phyloP scores from a whole-genome alignment of 352 stramenopile species.

The Phytophthora macrochlamydospora region DNA sequence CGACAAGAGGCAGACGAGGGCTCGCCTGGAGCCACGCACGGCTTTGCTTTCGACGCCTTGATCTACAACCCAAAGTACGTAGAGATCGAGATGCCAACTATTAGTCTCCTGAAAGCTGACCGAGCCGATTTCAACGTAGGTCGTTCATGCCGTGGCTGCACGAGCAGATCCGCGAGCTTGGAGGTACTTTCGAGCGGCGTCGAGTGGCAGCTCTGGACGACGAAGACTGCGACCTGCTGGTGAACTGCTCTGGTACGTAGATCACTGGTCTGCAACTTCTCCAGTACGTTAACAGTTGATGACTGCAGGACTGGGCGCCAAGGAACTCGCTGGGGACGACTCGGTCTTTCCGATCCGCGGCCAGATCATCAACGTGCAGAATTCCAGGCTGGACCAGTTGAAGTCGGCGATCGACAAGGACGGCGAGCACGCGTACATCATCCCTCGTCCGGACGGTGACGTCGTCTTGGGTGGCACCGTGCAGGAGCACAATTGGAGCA shows the following conservation, averaged over 20 bases:
- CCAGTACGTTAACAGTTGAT: background rate
- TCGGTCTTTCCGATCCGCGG: constrained; percentile 60
- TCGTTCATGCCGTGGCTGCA: constrained; percentile 57
- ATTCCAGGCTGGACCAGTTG: constrained; percentile 58
- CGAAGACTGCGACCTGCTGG: constrained; percentile 52
- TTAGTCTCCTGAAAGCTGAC: too few species aligned
- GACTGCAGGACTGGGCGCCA: constrained; percentile 39
- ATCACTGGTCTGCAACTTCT: background rate
- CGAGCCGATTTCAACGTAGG: constrained; percentile 23
- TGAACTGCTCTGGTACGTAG: constrained; percentile 62
- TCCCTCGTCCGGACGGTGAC: constrained; percentile 62
- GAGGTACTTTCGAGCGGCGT: constrained; percentile 58
- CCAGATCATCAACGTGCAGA: constrained; percentile 65
- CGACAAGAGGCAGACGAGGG: constrained; percentile 41
- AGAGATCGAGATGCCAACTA: constrained; percentile 14
- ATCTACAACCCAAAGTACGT: constrained; percentile 59
- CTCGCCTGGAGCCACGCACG: constrained; percentile 47
- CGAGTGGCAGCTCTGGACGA: constrained; percentile 38
- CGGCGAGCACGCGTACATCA: constrained; percentile 67
- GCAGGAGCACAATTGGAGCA: constrained; percentile 63
- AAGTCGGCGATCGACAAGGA: constrained; percentile 47
- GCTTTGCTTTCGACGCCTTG: constrained; percentile 58
- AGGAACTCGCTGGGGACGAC: constrained; percentile 46
- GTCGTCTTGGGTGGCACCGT: constrained; percentile 71
- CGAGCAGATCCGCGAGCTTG: constrained; percentile 45